Evolutionary conservation across 2,329 filamentous ascomycete species (phyloP).

Genomic region (Fusarium circinatum): DNA sequence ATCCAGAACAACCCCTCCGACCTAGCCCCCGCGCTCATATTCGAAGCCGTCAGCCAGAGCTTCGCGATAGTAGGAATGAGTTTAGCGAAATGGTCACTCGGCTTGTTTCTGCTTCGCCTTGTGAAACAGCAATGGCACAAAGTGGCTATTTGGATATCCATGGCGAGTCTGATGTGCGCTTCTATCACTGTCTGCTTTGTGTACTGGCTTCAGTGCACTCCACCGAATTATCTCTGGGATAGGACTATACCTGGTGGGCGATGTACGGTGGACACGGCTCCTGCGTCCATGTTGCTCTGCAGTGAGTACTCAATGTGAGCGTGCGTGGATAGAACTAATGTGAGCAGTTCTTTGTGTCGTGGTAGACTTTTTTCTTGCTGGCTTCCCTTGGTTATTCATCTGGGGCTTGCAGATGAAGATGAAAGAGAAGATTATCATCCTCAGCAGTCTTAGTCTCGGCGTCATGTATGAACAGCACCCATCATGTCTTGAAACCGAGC

Average conservation of each 20-base stretch:
- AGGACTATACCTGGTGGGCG: conserved; percentile 25
- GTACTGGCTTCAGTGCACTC: conserved; percentile 33
- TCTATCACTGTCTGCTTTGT: conserved; percentile 28
- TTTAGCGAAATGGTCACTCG: conserved; percentile 52
- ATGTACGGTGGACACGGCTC: conserved; percentile 33
- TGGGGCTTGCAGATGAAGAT: conserved; percentile 57
- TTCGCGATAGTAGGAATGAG: conserved; percentile 54
- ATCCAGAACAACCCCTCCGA: conserved; percentile 32
- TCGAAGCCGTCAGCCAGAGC: conserved; percentile 48
- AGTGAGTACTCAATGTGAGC: conserved; percentile 3
- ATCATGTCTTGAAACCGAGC: rapidly evolving
- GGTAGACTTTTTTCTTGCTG: conserved; percentile 53
- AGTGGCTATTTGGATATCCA: conserved; percentile 48
- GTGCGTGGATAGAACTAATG: not conserved
- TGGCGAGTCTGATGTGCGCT: conserved; percentile 36
- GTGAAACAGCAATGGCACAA: conserved; percentile 49
- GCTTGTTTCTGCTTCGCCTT: conserved; percentile 52
- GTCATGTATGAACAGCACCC: conserved; percentile 47
- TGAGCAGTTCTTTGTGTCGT: conserved; percentile 40
- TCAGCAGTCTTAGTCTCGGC: conserved; percentile 55
- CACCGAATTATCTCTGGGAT: conserved; percentile 35
- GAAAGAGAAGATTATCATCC: conserved; percentile 57
- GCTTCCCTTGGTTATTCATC: conserved; percentile 57
- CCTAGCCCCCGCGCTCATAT: conserved; percentile 42
- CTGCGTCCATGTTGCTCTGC: conserved; percentile 36